Evolutionary conservation across 495 filamentous ascomycete genomes (phyloP).

Genomic region (Penicillium turbatum): DNA sequence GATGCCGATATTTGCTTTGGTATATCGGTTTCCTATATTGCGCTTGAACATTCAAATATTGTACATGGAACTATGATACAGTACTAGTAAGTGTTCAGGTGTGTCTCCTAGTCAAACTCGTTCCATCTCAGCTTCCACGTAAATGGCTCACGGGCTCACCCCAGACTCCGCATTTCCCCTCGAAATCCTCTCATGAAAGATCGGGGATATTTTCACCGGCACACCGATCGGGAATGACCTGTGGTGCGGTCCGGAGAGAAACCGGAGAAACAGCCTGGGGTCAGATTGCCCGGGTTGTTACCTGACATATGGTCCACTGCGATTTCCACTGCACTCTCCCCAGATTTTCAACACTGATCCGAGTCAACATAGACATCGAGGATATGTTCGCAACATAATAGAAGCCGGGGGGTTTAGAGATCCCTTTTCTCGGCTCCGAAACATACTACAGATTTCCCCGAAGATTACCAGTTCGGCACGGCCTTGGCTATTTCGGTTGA

Average conservation of each 20-base stretch:
- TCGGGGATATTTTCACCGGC: slow-evolving; percentile 19
- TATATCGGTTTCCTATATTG: neutral
- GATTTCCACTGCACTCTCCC: neutral
- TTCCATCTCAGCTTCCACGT: too few relatives aligned
- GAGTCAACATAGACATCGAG: neutral
- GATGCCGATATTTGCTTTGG: neutral
- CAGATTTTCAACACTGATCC: slow-evolving; percentile 5
- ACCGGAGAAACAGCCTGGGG: slow-evolving; percentile 15
- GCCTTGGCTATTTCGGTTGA: neutral
- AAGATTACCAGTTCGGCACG: slow-evolving; percentile 11
- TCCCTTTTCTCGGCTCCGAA: slow-evolving; percentile 6
- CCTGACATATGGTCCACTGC: slow-evolving; percentile 9
- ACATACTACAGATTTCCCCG: slow-evolving; percentile 9
- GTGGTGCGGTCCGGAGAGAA: neutral
- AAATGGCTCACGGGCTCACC: neutral
- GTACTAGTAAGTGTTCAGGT: neutral
- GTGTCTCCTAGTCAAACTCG: too few relatives aligned
- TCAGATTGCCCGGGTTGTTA: slow-evolving; percentile 12
- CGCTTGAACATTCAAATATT: too few relatives aligned
- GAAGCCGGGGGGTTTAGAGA: neutral
- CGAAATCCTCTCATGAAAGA: neutral
- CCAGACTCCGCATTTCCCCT: slow-evolving; percentile 25
- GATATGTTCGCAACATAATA: too few relatives aligned
- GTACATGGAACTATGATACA: too few relatives aligned
- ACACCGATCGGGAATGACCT: slow-evolving; percentile 16